phyloP scores from a whole-genome alignment of 257 asterid genomes.

The Rubia yunnanensis region DNA sequence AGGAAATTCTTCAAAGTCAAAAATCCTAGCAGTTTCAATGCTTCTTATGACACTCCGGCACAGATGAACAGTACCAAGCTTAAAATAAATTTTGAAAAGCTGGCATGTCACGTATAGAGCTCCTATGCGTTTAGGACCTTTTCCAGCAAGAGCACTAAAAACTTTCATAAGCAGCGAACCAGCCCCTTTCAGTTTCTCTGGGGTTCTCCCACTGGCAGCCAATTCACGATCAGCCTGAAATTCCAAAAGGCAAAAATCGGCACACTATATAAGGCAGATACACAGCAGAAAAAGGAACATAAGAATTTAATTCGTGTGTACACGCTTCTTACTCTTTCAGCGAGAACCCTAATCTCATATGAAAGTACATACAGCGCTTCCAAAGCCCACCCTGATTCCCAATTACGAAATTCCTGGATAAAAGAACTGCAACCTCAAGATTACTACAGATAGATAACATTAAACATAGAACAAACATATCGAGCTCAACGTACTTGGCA shows the following conservation, averaged over 20 bases:
- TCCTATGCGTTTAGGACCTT: slow-evolving; percentile 91
- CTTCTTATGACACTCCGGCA: slow-evolving; percentile 97
- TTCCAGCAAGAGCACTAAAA: slow-evolving; percentile 93
- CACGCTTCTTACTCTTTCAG: slow-evolving; percentile 65
- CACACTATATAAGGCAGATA: slow-evolving; percentile 1
- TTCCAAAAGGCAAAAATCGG: slow-evolving; percentile 25
- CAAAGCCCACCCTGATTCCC: slow-evolving; percentile 98
- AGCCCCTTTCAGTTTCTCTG: slow-evolving; percentile 88
- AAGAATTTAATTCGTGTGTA: slow-evolving; percentile 4
- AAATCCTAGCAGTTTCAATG: slow-evolving; percentile 89
- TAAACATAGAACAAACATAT: slow-evolving; percentile 7
- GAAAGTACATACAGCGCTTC: slow-evolving; percentile 75
- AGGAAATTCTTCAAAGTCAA: slow-evolving; percentile 94
- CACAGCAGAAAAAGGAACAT: not conserved
- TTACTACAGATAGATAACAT: slow-evolving; percentile 26
- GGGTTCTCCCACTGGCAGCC: slow-evolving; percentile 75
- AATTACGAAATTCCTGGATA: slow-evolving; percentile 92
- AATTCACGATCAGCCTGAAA: slow-evolving; percentile 85
- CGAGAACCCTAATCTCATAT: slow-evolving; percentile 83
- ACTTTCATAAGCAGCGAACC: slow-evolving; percentile 98
- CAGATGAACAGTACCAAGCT: slow-evolving; percentile 87
- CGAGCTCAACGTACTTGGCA: slow-evolving; percentile 62
- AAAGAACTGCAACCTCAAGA: slow-evolving; percentile 65
- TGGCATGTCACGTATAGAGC: slow-evolving; percentile 92
- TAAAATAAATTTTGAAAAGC: slow-evolving; percentile 84